Evolutionary conservation across 164 flowering plant species (phyloP).

Genomic region (Nymphaea colorata): DNA sequence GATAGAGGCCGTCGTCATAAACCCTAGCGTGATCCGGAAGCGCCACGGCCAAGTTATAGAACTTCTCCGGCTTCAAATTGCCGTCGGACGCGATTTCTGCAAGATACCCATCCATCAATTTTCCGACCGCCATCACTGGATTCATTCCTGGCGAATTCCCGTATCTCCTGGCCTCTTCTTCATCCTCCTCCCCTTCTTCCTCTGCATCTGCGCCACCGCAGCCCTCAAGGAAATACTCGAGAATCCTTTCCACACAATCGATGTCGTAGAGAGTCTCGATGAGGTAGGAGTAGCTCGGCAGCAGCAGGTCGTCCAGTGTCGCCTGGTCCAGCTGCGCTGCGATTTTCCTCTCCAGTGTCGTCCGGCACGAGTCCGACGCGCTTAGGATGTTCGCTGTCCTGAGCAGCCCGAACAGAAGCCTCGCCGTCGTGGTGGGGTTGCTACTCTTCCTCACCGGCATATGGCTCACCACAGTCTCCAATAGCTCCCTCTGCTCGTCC

Average conservation of each 20-base stretch:
- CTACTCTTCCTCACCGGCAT: conserved; percentile 33
- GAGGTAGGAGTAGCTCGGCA: conserved; percentile 76
- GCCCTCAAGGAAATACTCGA: conserved; percentile 35
- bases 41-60: conserved; percentile 45
- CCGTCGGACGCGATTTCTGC: conserved; percentile 88
- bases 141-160: conserved; percentile 30
- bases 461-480: conserved; percentile 42
- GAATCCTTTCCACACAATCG: conserved; percentile 64
- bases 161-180: conserved; percentile 5
- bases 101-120: conserved; percentile 77
- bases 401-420: conserved; percentile 55
- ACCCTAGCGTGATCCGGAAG: conserved; percentile 70
- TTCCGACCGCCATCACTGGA: conserved; percentile 64
- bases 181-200: conserved; percentile 9
- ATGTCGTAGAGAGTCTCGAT: conserved; percentile 80
- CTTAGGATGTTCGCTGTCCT: conserved; percentile 61
- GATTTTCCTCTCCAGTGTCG: conserved; percentile 53
- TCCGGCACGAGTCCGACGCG: conserved; percentile 35
- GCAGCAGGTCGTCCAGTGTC: conserved; percentile 61
- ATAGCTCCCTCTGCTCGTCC: conserved; percentile 47
- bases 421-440: conserved; percentile 20
- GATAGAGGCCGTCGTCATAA: conserved; percentile 83
- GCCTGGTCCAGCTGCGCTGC: conserved; percentile 62
- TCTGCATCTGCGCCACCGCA: conserved; percentile 9
- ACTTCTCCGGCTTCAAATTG: conserved; percentile 68